These are phyloP conservation scores for Phanerodontia chrysosporium DNA, from an alignment of 768 basidiomycete species.

Conservation along the genomic window DNA sequence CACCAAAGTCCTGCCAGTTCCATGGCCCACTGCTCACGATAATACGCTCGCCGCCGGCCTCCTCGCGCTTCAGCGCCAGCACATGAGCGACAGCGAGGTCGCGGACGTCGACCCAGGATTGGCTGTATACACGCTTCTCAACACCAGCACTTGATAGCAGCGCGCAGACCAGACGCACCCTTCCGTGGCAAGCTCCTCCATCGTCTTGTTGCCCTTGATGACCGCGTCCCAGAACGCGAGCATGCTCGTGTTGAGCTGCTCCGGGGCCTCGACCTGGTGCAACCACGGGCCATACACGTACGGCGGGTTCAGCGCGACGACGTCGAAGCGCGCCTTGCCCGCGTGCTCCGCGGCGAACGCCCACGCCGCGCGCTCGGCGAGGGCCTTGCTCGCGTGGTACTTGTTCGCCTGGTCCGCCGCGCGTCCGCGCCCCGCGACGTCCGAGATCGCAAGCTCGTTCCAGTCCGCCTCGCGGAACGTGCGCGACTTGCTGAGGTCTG, in stretches of 20 bases:
- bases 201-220: constrained; percentile 6
- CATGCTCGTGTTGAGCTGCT: constrained; percentile 38
- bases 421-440: constrained; percentile 26
- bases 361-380: constrained; percentile 45
- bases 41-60: constrained; percentile 35
- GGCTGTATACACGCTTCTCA: not conserved
- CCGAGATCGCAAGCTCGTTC: constrained; percentile 28
- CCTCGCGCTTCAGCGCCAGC: constrained; percentile 14
- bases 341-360: constrained; percentile 18
- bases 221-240: constrained; percentile 31
- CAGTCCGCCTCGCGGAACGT: constrained; percentile 47
- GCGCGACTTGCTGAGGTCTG: constrained; percentile 2
- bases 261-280: constrained; percentile 18
- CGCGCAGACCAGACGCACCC: not conserved
- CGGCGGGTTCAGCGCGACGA: constrained; percentile 35
- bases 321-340: constrained; percentile 26
- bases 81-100: constrained; percentile 13
- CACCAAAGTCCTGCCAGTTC: constrained; percentile 13
- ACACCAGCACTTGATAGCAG: not conserved
- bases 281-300: constrained; percentile 22
- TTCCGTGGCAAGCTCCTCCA: not conserved
- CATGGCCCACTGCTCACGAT: constrained; percentile 22
- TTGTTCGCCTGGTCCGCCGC: constrained; percentile 26
- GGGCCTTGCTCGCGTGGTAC: constrained; percentile 61
- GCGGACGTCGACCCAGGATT: constrained; percentile 19